Evolutionary conservation across 306 rosid genomes (phyloP), one percentile per base, ranked within the genome.

Genomic region (Castanospermum australe): DNA sequence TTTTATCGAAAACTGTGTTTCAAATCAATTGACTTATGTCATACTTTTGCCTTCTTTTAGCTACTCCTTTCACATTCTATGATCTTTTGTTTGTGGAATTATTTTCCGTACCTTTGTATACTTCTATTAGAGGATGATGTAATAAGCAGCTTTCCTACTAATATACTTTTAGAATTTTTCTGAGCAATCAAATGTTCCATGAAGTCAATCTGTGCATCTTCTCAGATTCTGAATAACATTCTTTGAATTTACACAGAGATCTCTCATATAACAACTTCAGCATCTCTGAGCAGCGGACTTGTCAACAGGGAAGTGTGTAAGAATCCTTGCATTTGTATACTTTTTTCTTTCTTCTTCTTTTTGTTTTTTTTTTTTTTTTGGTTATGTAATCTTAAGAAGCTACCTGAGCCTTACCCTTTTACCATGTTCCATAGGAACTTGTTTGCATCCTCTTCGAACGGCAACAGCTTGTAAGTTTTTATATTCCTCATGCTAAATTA

Each of bases 191-290:
- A 1, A 8, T 72, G 52, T 54, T 54, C 59, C 8, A 14, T 38
- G 17, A 13, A 73, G 17, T 59, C 17, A 18, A 14, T 44, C 6
- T 42, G 20, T 28, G 41, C 18, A 25, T 47, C 17, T 45, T 25
- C 59, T 65, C 28, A 24, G 4, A 63, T 39, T 77, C 25, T 66
- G 39, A 57, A 24, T 67, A 14, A 21, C 68, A 67, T 67, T 28
- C 9, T 32, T 18, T 66, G 21, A 39, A 35, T 67, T 60, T 67
- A 36, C 8, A n/a, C 78, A 86, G 89, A 30, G 92, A 89, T 76
- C 76, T 86, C 61, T 86, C 92, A 71, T 86, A 75, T 59, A 88
- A 88, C 79, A 71, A 77, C 48, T 77, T 89, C 67, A 68, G 84
- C 15, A 12, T 41, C 41, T n/a, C 30, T 3, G 61, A 17, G 17